phyloP scores from a whole-genome alignment of 441 rosid genomes.

The Sinapis alba region DNA sequence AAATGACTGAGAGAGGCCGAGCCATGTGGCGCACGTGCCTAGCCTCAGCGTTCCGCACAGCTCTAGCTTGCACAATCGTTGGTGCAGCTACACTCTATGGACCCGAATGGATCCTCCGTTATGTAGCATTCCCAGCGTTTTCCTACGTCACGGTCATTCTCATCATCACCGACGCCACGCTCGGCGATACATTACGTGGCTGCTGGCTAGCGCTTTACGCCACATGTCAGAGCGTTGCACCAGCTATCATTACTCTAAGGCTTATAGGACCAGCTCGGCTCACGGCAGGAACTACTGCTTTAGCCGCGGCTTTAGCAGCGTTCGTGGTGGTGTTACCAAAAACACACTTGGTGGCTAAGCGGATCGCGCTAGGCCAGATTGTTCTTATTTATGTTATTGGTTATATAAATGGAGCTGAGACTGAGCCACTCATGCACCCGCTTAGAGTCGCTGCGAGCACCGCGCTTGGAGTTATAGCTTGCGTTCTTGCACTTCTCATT shows the following conservation, averaged over 20 bases:
- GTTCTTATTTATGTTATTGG: conserved; percentile 67
- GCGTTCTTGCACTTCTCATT: conserved; percentile 62
- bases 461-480: conserved; percentile 68
- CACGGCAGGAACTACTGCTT: conserved; percentile 49
- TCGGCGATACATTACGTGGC: conserved; percentile 69
- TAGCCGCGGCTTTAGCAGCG: conserved; percentile 68
- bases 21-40: conserved; percentile 58
- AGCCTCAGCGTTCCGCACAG: conserved; percentile 64
- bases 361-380: conserved; percentile 81
- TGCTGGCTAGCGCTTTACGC: conserved; percentile 85
- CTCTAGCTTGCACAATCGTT: conserved; percentile 68
- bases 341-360: conserved; percentile 64
- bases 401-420: conserved; percentile 54
- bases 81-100: conserved; percentile 66
- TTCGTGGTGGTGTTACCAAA: conserved; percentile 63
- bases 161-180: conserved; percentile 64
- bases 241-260: conserved; percentile 66
- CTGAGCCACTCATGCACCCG: conserved; percentile 68
- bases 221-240: conserved; percentile 70
- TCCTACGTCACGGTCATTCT: conserved; percentile 66
- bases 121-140: conserved; percentile 65
- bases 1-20: conserved; percentile 39
- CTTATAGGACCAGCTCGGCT: conserved; percentile 69
- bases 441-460: conserved; percentile 78
- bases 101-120: conserved; percentile 44